Conservation (phyloP, 2,329 filamentous ascomycete species). For the Aspergillus sp. region DNA sequence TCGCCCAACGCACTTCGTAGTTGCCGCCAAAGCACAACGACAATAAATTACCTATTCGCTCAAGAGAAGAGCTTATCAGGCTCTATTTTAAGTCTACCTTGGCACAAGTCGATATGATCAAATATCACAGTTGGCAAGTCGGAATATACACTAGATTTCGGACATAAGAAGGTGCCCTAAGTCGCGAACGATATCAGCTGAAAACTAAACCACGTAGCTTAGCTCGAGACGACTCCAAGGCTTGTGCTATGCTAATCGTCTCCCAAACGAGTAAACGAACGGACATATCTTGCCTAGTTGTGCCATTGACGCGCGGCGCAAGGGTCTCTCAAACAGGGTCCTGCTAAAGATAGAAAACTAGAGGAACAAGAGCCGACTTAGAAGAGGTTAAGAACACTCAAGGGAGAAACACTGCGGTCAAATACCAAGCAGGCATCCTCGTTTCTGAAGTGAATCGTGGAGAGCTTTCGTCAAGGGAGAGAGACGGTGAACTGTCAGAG, state of each 20-base stretch:
- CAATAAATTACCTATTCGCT: background rate
- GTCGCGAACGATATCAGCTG: background rate
- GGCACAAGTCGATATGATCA: background rate
- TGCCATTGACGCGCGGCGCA: constrained; percentile 6
- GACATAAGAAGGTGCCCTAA: background rate
- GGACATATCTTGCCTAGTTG: background rate
- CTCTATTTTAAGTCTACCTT: background rate
- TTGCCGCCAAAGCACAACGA: background rate
- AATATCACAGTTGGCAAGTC: background rate
- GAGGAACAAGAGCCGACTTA: background rate
- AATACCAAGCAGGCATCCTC: constrained; percentile 19
- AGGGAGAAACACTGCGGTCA: constrained; percentile 5
- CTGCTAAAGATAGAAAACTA: constrained; percentile 12
- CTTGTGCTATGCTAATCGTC: background rate
- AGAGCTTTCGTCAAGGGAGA: background rate
- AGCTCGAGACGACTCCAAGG: background rate
- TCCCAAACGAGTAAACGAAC: background rate
- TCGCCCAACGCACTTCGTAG: background rate
- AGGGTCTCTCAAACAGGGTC: background rate
- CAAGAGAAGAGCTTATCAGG: background rate
- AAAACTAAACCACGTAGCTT: background rate
- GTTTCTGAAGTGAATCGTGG: background rate
- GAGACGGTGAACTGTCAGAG: background rate
- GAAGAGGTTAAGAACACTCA: background rate
- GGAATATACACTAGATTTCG: background rate